Evolutionary conservation across 1,284 basidiomycete species (phyloP), one percentile per base, ranked within the genome.

Genomic region (Microbotryum violaceum): DNA sequence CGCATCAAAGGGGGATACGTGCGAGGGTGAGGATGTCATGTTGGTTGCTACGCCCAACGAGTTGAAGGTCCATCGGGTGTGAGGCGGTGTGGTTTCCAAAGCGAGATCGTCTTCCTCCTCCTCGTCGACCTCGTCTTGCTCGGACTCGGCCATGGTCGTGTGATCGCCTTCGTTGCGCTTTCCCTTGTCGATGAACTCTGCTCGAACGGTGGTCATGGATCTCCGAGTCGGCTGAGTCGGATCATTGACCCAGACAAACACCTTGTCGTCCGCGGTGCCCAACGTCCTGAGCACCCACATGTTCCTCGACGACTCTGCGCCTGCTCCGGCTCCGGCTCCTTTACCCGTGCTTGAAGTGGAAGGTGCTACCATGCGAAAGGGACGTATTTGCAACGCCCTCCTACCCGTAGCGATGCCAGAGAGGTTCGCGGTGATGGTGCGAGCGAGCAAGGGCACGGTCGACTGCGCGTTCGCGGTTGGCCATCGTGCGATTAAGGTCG

Each of bases 401-500:
- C 68, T 52, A 6, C 63, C 61, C 14, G 42, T 46, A 20, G 54
- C 55, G n/a, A 48, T 27, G 6, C 60, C 60, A 2, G 46, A 48
- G 49, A 54, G 42, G 52, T 57, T 60, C 27, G 47, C 54, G 23
- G 64, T 64, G 50, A 68, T 58, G 8, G 67, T 54, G 8, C 67
- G 64, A 10, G 57, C 64, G 45, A 68, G 60, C 48, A 63, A 23
- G 14, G 59, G 61, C 23, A 68, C 45, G 8, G 58, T 56, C 4
- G 60, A 31, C 12, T 59, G 53, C 2, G 64, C 57, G 54, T 65
- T 68, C 37, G 61, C 62, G 1, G 51, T 48, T 3, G 53, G 37
- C 67, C 67, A 68, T 27, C 67, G 59, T 9, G 61, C 61, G 48
- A 65, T 31, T 18, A 66, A 16, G 5, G 67, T 68, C 18, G 57